These are phyloP conservation scores for Globomyces sp. DNA, from an alignment of 371 early-diverging fungal genomes.

Conservation along the genomic window DNA sequence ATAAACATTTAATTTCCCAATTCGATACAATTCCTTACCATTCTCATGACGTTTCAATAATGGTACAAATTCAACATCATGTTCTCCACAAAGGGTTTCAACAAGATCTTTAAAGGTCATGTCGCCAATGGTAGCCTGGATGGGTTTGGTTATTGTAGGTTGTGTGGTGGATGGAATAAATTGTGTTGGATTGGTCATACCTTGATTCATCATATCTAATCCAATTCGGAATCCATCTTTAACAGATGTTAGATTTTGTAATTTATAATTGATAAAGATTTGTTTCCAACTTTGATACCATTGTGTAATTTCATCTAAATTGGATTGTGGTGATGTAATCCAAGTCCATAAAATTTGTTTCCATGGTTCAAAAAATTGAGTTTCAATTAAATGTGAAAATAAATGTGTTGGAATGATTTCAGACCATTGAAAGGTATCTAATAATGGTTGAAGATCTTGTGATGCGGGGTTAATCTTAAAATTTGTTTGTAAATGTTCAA, in stretches of 20 bases:
- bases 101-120: slow-evolving; percentile 51
- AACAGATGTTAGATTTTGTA: slow-evolving; percentile 43
- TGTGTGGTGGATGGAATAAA: slow-evolving; percentile 19
- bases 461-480: slow-evolving; percentile 73
- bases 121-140: slow-evolving; percentile 23
- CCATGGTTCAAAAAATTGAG: slow-evolving; percentile 80
- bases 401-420: slow-evolving; percentile 53
- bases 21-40: slow-evolving; percentile 50
- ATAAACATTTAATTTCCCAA: slow-evolving; percentile 39
- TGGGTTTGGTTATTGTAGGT: neutral
- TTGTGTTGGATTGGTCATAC: slow-evolving; percentile 15
- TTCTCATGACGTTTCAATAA: slow-evolving; percentile 36
- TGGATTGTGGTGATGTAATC: slow-evolving; percentile 55
- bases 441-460: slow-evolving; percentile 57
- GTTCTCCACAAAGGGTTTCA: slow-evolving; percentile 43
- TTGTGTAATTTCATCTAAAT: slow-evolving; percentile 62
- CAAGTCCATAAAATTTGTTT: slow-evolving; percentile 64
- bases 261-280: slow-evolving; percentile 52
- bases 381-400: slow-evolving; percentile 63
- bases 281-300: slow-evolving; percentile 81
- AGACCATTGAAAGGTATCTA: slow-evolving; percentile 64
- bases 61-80: slow-evolving; percentile 47
- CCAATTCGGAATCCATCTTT: slow-evolving; percentile 62
- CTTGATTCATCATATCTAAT: slow-evolving; percentile 67
- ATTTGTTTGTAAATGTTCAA: slow-evolving; percentile 56